A percentile compares a stretch with the other conserved stretches of the same genome.
Evolutionary conservation across 257 asterid genomes (phyloP).

Genomic region (Voacanga thouarsii): DNA sequence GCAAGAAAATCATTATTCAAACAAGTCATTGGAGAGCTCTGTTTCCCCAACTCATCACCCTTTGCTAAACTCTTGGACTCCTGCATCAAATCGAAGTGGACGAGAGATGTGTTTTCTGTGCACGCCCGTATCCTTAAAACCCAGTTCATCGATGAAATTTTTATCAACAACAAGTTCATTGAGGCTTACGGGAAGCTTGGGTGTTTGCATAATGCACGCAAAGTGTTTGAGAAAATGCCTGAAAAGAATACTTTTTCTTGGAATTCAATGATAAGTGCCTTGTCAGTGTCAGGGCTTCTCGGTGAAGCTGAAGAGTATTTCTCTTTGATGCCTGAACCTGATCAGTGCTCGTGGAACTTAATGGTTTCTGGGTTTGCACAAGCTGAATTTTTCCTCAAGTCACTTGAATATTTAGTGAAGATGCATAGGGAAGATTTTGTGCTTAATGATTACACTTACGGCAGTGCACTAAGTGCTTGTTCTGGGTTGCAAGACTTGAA

Average conservation of each 20-base stretch:
- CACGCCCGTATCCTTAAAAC: constrained; percentile 6
- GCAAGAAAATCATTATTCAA: constrained; percentile 10
- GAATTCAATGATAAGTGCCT: constrained; percentile 12
- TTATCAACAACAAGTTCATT: constrained; percentile 13
- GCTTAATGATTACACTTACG: constrained; percentile 13
- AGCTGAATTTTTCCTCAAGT: background rate
- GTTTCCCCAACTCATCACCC: constrained; percentile 8
- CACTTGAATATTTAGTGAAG: constrained; percentile 12
- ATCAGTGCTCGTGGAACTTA: constrained; percentile 17
- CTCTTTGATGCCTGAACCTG: constrained; percentile 5
- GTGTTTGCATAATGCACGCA: constrained; percentile 15
- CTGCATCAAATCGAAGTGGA: constrained; percentile 9
- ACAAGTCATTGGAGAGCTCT: background rate
- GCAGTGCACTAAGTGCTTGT: constrained; percentile 6
- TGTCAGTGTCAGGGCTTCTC: background rate
- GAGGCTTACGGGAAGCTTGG: constrained; percentile 25
- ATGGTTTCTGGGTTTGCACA: constrained; percentile 17
- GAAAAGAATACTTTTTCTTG: constrained; percentile 15
- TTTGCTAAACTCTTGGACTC: constrained; percentile 8
- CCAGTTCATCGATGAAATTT: constrained; percentile 6
- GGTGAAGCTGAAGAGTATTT: background rate
- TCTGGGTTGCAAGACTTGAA: background rate
- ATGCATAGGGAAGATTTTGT: constrained; percentile 13
- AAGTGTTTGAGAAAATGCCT: constrained; percentile 20
- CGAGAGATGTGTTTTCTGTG: background rate